Percentiles rank a stretch among this genome's conserved stretches.
Evolutionary conservation across 176 grass and related monocot species (phyloP).

Genomic region (Cenchrus purpureus): DNA sequence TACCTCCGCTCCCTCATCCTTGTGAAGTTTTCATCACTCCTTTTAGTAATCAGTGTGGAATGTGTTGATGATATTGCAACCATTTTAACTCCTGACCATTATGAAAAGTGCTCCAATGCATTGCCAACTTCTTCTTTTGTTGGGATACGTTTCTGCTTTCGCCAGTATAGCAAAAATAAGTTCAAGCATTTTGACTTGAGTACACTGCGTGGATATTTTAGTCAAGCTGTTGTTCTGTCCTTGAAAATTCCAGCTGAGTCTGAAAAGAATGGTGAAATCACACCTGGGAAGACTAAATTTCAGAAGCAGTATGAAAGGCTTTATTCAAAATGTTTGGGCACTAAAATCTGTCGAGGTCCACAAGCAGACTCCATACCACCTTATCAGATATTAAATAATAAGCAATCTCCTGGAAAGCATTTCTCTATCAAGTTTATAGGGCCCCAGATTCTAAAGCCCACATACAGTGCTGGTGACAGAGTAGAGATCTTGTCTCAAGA

Average conservation of each 20-base stretch:
- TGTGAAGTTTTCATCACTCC: constrained; percentile 98
- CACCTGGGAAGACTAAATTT: constrained; percentile 56
- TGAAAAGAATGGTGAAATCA: constrained; percentile 54
- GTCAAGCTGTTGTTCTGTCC: constrained; percentile 68
- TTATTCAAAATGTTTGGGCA: constrained; percentile 63
- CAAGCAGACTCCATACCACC: constrained; percentile 48
- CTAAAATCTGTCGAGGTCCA: constrained; percentile 59
- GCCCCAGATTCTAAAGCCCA: constrained; percentile 54
- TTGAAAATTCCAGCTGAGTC: constrained; percentile 56
- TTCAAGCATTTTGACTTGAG: constrained; percentile 91
- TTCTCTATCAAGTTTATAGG: constrained; percentile 55
- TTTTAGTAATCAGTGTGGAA: constrained; percentile 97
- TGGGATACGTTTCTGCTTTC: constrained; percentile 83
- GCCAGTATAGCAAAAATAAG: constrained; percentile 95
- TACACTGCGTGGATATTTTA: constrained; percentile 89
- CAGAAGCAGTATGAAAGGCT: constrained; percentile 60
- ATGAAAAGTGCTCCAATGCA: constrained; percentile 57
- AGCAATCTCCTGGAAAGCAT: constrained; percentile 47
- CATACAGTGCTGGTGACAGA: constrained; percentile 70
- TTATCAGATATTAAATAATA: constrained; percentile 56
- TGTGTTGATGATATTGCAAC: constrained; percentile 97
- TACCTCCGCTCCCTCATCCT: constrained; percentile 92
- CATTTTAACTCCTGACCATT: constrained; percentile 90
- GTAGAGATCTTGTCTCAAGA: constrained; percentile 95
- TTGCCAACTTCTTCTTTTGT: constrained; percentile 53